Percentiles rank a stretch among this genome's conserved stretches.
These are phyloP conservation scores for Colletotrichum chrysophilum DNA, from an alignment of 2,329 filamentous ascomycete species.

Conservation along the genomic window DNA sequence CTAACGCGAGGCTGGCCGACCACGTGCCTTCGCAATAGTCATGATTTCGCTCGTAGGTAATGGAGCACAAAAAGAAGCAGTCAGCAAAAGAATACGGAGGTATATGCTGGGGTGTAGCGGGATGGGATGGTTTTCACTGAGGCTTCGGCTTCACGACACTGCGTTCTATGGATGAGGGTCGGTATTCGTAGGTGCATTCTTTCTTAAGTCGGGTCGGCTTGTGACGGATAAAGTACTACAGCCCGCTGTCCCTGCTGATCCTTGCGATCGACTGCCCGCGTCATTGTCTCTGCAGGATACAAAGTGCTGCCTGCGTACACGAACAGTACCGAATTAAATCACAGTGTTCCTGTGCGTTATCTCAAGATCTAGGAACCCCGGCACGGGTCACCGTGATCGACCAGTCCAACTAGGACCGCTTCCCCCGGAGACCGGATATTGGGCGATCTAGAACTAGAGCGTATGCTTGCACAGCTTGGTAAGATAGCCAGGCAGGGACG, in stretches of 20 bases:
- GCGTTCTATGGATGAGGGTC: not conserved
- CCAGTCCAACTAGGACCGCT: not conserved
- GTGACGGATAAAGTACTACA: not conserved
- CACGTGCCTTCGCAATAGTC: not conserved
- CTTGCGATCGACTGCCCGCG: not conserved
- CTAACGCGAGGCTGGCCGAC: not conserved
- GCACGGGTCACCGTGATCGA: not conserved
- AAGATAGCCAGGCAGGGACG: not conserved
- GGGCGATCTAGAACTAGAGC: not conserved
- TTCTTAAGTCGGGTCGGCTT: not conserved
- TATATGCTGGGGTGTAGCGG: not conserved
- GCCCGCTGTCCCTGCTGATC: not conserved
- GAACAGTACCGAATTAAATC: not conserved
- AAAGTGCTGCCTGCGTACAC: not conserved
- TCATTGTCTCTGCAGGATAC: not conserved
- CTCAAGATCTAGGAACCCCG: not conserved
- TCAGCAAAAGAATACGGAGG: not conserved
- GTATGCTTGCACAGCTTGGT: not conserved
- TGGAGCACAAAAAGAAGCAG: not conserved
- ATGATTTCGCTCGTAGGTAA: not conserved
- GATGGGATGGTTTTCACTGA: not conserved
- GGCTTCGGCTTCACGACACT: not conserved
- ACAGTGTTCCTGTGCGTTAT: not conserved
- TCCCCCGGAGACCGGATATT: not conserved
- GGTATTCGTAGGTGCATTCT: not conserved